Conservation (phyloP, 2,329 filamentous ascomycete species). For the Ophiobolus disseminans region DNA sequence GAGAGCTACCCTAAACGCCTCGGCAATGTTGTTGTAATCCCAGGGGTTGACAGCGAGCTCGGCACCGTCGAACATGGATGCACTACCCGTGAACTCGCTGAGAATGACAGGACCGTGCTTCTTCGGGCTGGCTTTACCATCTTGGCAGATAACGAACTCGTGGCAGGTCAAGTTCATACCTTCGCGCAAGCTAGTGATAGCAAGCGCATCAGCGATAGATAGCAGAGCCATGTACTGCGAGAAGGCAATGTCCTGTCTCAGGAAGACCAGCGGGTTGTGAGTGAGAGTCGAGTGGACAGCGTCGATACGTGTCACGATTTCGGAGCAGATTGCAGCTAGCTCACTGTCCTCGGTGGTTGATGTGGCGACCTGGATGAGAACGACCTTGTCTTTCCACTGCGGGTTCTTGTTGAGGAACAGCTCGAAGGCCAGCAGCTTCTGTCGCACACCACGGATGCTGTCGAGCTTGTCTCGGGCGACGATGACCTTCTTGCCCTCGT, state of each 20-base stretch:
- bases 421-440: constrained; percentile 92
- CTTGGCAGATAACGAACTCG: constrained; percentile 92
- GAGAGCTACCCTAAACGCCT: constrained; percentile 82
- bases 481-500: constrained; percentile 87
- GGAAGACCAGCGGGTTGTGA: constrained; percentile 90
- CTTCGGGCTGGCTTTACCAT: constrained; percentile 74
- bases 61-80: constrained; percentile 80
- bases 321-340: constrained; percentile 84
- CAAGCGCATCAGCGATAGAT: constrained; percentile 86
- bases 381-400: constrained; percentile 83
- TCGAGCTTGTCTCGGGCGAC: constrained; percentile 95
- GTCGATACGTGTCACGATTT: constrained; percentile 95
- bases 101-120: constrained; percentile 89
- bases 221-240: constrained; percentile 91
- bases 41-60: constrained; percentile 92
- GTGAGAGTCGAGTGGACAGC: constrained; percentile 88
- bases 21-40: constrained; percentile 88
- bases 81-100: constrained; percentile 93
- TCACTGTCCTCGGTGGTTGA: constrained; percentile 89
- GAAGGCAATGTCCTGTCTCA: constrained; percentile 94
- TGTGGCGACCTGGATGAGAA: constrained; percentile 91
- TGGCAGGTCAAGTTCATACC: constrained; percentile 98
- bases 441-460: constrained; percentile 86
- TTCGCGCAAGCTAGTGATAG: constrained; percentile 94
- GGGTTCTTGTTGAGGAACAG: constrained; percentile 94